These are phyloP conservation scores for Lachancea kluyveri DNA, from an alignment of 805 yeast genomes.

Conservation along the genomic window DNA sequence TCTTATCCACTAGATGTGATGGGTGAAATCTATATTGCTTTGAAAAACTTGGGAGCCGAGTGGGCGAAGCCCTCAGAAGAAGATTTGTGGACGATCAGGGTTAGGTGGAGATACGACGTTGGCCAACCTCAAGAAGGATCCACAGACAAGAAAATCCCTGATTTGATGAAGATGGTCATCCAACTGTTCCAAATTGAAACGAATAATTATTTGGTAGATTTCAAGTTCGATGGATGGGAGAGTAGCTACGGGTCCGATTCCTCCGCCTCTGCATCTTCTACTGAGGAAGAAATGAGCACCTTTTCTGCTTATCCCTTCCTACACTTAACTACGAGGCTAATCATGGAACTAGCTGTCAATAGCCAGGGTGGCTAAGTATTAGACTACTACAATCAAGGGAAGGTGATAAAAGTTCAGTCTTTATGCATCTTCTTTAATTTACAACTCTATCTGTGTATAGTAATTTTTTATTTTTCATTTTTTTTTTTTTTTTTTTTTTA, in stretches of 20 bases:
- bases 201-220: conserved; percentile 91
- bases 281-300: conserved; percentile 74
- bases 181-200: conserved; percentile 95
- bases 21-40: conserved; percentile 96
- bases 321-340: conserved; percentile 84
- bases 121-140: conserved; percentile 20
- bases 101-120: conserved; percentile 80
- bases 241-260: conserved; percentile 34
- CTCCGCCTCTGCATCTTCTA: conserved; percentile 21
- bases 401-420: not conserved
- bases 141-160: conserved; percentile 44
- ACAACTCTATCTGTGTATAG: too few relatives aligned
- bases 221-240: conserved; percentile 98
- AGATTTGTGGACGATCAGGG: conserved; percentile 92
- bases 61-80: conserved; percentile 96
- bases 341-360: conserved; percentile 96
- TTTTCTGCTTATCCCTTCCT: conserved; percentile 93
- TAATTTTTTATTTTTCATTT: not conserved
- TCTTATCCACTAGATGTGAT: conserved; percentile 96
- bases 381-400: not conserved
- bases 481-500: not conserved
- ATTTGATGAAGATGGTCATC: conserved; percentile 93
- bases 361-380: conserved; percentile 45
- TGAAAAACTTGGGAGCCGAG: conserved; percentile 91
- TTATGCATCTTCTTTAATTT: not conserved